Base-by-base conservation (phyloP, 2,329 filamentous ascomycete genomes). In the Madurella mycetomatis region DNA sequence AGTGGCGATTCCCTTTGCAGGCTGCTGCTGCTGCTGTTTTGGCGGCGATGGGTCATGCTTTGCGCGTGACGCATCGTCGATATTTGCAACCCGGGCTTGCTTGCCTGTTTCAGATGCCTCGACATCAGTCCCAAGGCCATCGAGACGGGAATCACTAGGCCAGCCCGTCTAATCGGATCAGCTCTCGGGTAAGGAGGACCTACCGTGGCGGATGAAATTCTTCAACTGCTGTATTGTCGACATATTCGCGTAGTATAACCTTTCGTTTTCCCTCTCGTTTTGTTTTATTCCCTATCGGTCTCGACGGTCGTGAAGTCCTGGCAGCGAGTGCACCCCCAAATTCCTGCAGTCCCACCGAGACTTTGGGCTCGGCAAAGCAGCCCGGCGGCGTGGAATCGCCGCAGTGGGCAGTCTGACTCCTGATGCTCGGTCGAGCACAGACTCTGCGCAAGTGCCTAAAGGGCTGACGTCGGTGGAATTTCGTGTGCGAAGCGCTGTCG, bases 141-240 rank as follows among this genome's bases (percentile, higher is more conserved):
- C 25, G 25, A 25, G 7, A 25, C 25, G 25, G 25, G 31, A 41
- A 43, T 32, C 32, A 47, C 34, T 37, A 41, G 17, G 12, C 5
- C 17, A 39, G 16, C 30, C 19, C 16, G 15, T 12, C 39, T 37
- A n/a, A n/a, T 15, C 32, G 19, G 15, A 18, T 2, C 13, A 5
- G 13, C 16, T 12, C 4, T 30, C 25, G 8, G 17, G 32, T 12
- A 17, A 39, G 16, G 39, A 32, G 19, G 39, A 66, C 76, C 53
- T 75, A 85, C 82, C 92, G 79, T 96, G 92, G 63, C 92, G 89
- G 74, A 97, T 94, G 74, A 97, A 95, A 74, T 96, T 96, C 76
- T 97, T 96, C 66, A 96, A 83, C 70, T 94, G 94, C 77, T 96
- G 92, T 76, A 96, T 95, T 62, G 82, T 84, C 66, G 82, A 84